Percentiles rank a stretch among this genome's conserved stretches.
Conservation (phyloP, 2,329 filamentous ascomycete genomes). For the Pseudogymnoascus sp. region DNA sequence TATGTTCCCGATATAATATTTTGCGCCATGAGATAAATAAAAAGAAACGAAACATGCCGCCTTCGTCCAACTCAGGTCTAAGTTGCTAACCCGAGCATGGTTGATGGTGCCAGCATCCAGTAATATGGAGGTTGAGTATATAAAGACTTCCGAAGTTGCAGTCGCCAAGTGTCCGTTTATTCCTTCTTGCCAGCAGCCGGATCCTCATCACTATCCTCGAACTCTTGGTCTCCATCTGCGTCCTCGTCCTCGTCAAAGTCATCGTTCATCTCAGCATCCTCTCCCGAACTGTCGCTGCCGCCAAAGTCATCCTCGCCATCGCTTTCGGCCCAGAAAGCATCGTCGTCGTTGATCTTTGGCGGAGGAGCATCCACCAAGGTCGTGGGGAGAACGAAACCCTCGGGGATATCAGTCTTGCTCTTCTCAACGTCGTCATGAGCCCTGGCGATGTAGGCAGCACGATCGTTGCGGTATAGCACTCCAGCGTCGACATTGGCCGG, state of each 20-base stretch:
- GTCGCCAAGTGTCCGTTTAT: not conserved
- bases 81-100: not conserved
- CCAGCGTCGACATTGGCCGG: constrained; percentile 93
- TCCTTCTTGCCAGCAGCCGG: constrained; percentile 16
- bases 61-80: not conserved
- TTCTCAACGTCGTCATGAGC: constrained; percentile 64
- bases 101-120: not conserved
- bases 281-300: constrained; percentile 58
- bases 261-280: constrained; percentile 55
- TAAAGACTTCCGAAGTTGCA: not conserved
- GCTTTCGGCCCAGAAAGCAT: constrained; percentile 74
- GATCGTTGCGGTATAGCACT: constrained; percentile 72
- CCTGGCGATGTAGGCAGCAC: constrained; percentile 59
- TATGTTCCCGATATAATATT: constrained; percentile 8
- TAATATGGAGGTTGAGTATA: not conserved
- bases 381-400: constrained; percentile 75
- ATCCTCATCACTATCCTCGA: constrained; percentile 35
- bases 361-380: constrained; percentile 54
- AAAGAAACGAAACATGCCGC: not conserved
- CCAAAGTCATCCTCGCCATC: constrained; percentile 73
- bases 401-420: constrained; percentile 73
- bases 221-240: constrained; percentile 51
- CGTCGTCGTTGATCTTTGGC: constrained; percentile 63
- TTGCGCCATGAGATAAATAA: not conserved
- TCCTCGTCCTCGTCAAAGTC: constrained; percentile 48